Evolutionary conservation across 2,329 filamentous ascomycete species (phyloP).

Genomic region (Aureobasidium subglaciale): DNA sequence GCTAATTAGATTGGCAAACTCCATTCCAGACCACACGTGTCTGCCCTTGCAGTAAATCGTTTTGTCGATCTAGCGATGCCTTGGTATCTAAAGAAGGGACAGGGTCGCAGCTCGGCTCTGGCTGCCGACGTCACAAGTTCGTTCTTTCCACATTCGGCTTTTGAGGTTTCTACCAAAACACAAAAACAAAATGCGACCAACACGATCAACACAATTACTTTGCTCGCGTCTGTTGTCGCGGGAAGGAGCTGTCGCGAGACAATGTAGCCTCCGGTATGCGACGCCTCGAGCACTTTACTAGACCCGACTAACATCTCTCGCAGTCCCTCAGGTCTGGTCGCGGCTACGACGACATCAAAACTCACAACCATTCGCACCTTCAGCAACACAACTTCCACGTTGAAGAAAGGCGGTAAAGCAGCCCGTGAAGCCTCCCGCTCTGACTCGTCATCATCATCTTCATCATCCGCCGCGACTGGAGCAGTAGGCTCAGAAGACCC

Average conservation of each 20-base stretch:
- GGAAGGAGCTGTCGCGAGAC: background rate
- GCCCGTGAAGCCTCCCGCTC: conserved; percentile 32
- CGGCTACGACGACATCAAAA: background rate
- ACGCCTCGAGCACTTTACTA: background rate
- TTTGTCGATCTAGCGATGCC: background rate
- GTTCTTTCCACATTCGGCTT: conserved; percentile 7
- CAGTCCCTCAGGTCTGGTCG: background rate
- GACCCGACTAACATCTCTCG: background rate
- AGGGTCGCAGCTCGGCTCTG: background rate
- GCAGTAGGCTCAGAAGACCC: conserved; percentile 45
- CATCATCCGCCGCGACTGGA: conserved; percentile 25
- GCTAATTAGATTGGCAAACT: background rate
- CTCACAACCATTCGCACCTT: conserved; percentile 27
- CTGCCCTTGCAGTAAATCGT: background rate
- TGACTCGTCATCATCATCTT: conserved; percentile 29
- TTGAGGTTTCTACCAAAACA: background rate
- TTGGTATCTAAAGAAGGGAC: background rate
- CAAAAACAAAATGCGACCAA: background rate
- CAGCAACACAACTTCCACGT: conserved; percentile 33
- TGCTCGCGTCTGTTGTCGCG: conserved; percentile 2
- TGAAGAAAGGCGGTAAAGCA: conserved; percentile 50
- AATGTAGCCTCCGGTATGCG: conserved; percentile 3
- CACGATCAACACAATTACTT: conserved; percentile 8
- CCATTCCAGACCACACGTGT: background rate
- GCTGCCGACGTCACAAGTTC: conserved; percentile 1